phyloP scores from a whole-genome alignment of 257 asterid genomes.

The Perilla frutescens region DNA sequence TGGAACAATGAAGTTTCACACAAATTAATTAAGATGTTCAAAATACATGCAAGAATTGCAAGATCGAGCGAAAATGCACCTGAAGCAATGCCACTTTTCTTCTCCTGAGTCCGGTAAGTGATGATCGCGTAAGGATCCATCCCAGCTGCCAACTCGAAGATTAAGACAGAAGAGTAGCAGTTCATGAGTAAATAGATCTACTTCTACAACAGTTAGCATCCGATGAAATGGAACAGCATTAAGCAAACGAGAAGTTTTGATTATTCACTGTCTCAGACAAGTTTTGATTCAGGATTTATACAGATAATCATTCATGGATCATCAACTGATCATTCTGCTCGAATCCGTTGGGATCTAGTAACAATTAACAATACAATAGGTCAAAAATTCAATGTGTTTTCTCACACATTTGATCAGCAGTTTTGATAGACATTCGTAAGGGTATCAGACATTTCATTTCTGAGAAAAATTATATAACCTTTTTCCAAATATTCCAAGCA shows the following conservation, averaged over 20 bases:
- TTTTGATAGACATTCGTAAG: not conserved
- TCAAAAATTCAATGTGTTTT: not conserved
- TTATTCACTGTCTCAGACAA: not conserved
- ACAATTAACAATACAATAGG: too few species aligned
- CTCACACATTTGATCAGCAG: not conserved
- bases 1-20: not conserved
- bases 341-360: too few species aligned
- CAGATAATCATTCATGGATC: not conserved
- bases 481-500: not conserved
- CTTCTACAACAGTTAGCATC: not conserved
- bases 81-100: conserved; percentile 71
- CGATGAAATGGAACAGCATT: not conserved
- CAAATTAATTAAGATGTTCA: too few species aligned
- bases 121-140: conserved; percentile 73
- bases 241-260: not conserved
- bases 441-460: not conserved
- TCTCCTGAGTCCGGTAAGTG: conserved; percentile 76
- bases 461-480: not conserved
- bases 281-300: not conserved
- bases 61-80: conserved; percentile 44
- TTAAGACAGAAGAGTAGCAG: not conserved
- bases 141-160: conserved; percentile 48
- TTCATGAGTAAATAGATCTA: conserved; percentile 19
- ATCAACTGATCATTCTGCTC: too few species aligned
- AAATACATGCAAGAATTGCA: not conserved